Evolutionary conservation across 1,284 basidiomycete genomes (phyloP), one percentile per base, ranked within the genome.

Genomic region (Malassezia sympodialis): DNA sequence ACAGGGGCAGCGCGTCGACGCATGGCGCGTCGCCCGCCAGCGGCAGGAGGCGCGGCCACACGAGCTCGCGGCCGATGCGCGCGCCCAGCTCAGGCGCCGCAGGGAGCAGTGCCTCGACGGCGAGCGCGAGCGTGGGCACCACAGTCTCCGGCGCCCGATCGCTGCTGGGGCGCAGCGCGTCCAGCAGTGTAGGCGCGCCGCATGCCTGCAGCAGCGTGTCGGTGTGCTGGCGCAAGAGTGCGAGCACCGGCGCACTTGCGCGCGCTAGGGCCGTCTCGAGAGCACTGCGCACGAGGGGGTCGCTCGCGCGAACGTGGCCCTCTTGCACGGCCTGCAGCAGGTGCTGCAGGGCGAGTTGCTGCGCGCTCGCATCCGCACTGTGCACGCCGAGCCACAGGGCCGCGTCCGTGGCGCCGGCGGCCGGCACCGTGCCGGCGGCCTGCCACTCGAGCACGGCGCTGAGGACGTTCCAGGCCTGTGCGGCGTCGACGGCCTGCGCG

Each of bases 341-440:
- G 51, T 66, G 58, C 37, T 57, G 43, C 34, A 72, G 59, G 0
- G 69, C 61, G 10, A 68, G 49, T 2, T 49, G 48, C 12, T 64
- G 61, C 44, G 65, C 60, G 23, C 62, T 56, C 8, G 59, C 51
- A 26, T 68, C 65, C 21, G 62, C 55, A 21, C 61, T 60, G 49
- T 72, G 65, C 32, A 72, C 60, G 10, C 62, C 66, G 42, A 72
- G 64, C 66, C 66, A 72, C 15, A 67, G 53, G 10, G 65, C 57
- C n/a, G 55, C 56, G 28, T 61, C 37, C 49, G 32, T 49, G 48
- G 46, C 40, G 43, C 59, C 54, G 24, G 59, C 53, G 21, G 57
- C 49, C 23, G 49, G 45, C 8, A 64, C 54, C 3, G 49, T 41
- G 24, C 58, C 52, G 23, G 62, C 59, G 10, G 62, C 63, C 35